phyloP scores from a whole-genome alignment of 2,329 filamentous ascomycete species.

The Fusarium penzigii region DNA sequence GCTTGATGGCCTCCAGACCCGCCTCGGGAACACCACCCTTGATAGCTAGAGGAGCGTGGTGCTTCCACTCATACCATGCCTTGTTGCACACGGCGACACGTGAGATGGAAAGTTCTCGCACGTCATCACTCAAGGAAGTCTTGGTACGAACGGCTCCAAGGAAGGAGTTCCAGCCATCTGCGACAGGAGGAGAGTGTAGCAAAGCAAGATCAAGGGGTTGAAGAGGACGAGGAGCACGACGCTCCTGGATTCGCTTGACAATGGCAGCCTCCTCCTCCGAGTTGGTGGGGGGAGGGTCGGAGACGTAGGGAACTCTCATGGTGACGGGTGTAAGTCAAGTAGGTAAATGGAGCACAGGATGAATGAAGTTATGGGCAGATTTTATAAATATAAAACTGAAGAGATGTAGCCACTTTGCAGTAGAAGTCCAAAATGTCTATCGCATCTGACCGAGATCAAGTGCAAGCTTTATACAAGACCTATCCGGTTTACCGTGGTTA shows the following conservation, averaged over 20 bases:
- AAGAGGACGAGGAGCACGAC: slow-evolving; percentile 68
- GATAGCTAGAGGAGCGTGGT: slow-evolving; percentile 70
- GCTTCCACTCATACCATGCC: slow-evolving; percentile 84
- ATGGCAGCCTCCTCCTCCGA: slow-evolving; percentile 54
- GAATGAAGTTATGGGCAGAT: background rate
- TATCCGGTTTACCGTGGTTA: slow-evolving; percentile 24
- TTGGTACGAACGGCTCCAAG: slow-evolving; percentile 63
- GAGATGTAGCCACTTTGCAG: too few relatives aligned
- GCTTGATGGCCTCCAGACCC: slow-evolving; percentile 48
- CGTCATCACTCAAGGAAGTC: slow-evolving; percentile 50
- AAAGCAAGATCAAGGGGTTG: slow-evolving; percentile 76
- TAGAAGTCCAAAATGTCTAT: too few relatives aligned
- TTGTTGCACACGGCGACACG: slow-evolving; percentile 78
- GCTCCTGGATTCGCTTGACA: slow-evolving; percentile 63
- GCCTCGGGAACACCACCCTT: slow-evolving; percentile 57
- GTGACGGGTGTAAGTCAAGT: slow-evolving; percentile 16
- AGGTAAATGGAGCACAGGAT: background rate
- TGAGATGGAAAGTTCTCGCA: slow-evolving; percentile 79
- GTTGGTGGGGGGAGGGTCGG: slow-evolving; percentile 50
- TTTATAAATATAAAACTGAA: background rate
- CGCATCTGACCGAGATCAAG: background rate
- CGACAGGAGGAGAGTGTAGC: slow-evolving; percentile 71
- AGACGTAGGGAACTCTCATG: slow-evolving; percentile 70
- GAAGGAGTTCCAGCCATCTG: slow-evolving; percentile 75
- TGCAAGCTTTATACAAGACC: background rate